These are phyloP conservation scores for Agaricus subrufescens DNA, from an alignment of 768 basidiomycete genomes.

Conservation along the genomic window DNA sequence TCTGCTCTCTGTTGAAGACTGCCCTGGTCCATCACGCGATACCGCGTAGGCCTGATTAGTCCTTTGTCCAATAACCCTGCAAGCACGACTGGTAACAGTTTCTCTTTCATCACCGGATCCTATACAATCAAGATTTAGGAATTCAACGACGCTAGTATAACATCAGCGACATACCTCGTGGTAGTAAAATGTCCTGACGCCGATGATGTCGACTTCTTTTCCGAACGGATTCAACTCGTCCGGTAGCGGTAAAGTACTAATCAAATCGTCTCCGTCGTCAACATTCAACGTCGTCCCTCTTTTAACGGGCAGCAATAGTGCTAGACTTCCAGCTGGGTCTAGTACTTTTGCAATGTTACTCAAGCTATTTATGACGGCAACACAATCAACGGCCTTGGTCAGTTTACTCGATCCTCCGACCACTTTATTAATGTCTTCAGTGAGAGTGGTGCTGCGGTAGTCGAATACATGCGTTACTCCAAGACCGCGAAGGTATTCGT, in stretches of 20 bases:
- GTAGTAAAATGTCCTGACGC: conserved; percentile 37
- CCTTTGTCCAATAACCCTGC: conserved; percentile 33
- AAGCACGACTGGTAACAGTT: conserved; percentile 42
- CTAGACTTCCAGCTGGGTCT: conserved; percentile 32
- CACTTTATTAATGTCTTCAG: conserved; percentile 27
- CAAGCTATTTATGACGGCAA: conserved; percentile 32
- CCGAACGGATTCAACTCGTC: conserved; percentile 32
- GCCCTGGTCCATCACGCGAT: conserved; percentile 37
- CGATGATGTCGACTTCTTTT: conserved; percentile 27
- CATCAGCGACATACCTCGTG: conserved; percentile 26
- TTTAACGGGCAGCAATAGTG: conserved; percentile 44
- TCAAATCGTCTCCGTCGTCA: conserved; percentile 23
- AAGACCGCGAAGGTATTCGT: conserved; percentile 31
- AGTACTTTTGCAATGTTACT: conserved; percentile 31
- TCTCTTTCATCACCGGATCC: conserved; percentile 37
- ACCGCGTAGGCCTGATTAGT: conserved; percentile 35
- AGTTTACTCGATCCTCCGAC: conserved; percentile 29
- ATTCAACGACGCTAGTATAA: background rate
- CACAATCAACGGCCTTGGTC: conserved; percentile 31
- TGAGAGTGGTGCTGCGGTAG: conserved; percentile 32
- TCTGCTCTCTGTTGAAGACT: conserved; percentile 35
- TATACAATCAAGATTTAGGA: conserved; percentile 11
- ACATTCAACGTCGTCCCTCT: conserved; percentile 32
- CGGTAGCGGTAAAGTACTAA: conserved; percentile 23
- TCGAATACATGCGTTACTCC: conserved; percentile 38